Percentiles rank a stretch among this genome's conserved stretches.
Conservation (phyloP, 495 filamentous ascomycete species). For the Neurospora sp. region DNA sequence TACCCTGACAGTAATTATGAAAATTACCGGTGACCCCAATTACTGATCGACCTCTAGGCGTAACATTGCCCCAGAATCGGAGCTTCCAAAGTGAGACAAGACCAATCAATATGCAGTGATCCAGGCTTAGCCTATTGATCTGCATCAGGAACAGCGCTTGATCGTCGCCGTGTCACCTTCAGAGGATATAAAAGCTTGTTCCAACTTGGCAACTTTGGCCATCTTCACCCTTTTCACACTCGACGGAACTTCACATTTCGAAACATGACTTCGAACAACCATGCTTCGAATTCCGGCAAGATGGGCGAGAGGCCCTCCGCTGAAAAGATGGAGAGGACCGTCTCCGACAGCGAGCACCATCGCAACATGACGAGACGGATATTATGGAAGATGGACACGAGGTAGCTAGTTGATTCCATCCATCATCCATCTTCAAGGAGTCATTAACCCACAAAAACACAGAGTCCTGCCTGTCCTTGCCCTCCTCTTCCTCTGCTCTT, state of each 20-base stretch:
- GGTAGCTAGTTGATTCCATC: not conserved
- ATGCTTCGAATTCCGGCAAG: not conserved
- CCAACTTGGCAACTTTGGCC: not conserved
- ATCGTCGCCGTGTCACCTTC: not conserved
- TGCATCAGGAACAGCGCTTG: not conserved
- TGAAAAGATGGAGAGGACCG: not conserved
- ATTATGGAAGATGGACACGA: conserved; percentile 17
- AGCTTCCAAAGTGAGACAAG: not conserved
- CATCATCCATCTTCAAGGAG: not conserved
- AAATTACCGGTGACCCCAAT: no score
- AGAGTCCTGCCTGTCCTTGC: conserved; percentile 42
- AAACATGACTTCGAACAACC: not conserved
- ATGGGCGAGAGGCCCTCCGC: not conserved
- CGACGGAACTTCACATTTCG: not conserved
- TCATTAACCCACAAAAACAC: conserved; percentile 11
- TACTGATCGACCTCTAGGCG: not conserved
- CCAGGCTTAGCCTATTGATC: not conserved
- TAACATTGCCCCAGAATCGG: not conserved
- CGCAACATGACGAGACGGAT: conserved; percentile 5
- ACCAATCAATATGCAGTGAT: not conserved
- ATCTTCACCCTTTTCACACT: not conserved
- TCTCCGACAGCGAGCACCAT: not conserved
- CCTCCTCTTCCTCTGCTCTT: conserved; percentile 43
- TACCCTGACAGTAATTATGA: no score
- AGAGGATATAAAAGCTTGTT: not conserved